These are phyloP conservation scores for Lentinula guzmanii DNA, from an alignment of 768 basidiomycete genomes.

Conservation along the genomic window DNA sequence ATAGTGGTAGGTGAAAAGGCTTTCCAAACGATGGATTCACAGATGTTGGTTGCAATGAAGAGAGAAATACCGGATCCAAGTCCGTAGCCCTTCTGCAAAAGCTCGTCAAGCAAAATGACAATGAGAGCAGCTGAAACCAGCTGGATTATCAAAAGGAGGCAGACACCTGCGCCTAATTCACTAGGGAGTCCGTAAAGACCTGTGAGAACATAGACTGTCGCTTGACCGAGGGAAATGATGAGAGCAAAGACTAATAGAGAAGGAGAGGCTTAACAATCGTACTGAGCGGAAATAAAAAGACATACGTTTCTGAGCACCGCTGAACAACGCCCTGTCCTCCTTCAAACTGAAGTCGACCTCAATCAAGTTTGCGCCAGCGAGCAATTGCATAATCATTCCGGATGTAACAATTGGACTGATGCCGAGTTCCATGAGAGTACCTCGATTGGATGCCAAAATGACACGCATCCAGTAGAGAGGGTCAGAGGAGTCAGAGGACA, in stretches of 20 bases:
- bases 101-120: constrained; percentile 97
- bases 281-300: constrained; percentile 11
- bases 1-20: constrained; percentile 97
- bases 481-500: constrained; percentile 98
- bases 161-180: constrained; percentile 94
- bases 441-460: constrained; percentile 96
- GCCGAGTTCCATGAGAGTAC: constrained; percentile 98
- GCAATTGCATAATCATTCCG: constrained; percentile 99
- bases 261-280: not conserved
- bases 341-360: constrained; percentile 97
- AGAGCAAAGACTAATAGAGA: constrained; percentile 79
- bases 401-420: constrained; percentile 97
- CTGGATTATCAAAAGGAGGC: constrained; percentile 94
- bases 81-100: constrained; percentile 98
- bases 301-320: constrained; percentile 95
- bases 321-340: constrained; percentile 94
- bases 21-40: constrained; percentile 99
- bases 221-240: constrained; percentile 93
- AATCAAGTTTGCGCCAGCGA: constrained; percentile 95
- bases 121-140: constrained; percentile 91
- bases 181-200: constrained; percentile 94
- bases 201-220: constrained; percentile 94
- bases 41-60: constrained; percentile 99
- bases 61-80: constrained; percentile 98
- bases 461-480: constrained; percentile 99